Percentiles rank a stretch among this genome's conserved stretches.
Conservation (phyloP, 2,329 filamentous ascomycete genomes). For the Aspergillus glaucus region DNA sequence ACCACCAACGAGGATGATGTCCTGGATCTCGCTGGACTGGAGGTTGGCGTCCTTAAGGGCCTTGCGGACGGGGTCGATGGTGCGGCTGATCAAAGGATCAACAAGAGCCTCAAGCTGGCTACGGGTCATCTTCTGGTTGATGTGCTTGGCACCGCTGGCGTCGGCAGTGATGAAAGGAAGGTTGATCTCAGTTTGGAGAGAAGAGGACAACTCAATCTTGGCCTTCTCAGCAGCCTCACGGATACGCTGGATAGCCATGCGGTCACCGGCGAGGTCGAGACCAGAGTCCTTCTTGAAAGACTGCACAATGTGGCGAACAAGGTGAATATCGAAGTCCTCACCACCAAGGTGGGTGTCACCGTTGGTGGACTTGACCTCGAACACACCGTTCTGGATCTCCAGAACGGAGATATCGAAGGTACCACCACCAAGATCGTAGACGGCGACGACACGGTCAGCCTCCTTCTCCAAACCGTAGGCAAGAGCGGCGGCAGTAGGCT, state of each 20-base stretch:
- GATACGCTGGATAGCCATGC: constrained; percentile 98
- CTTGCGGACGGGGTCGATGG: constrained; percentile 90
- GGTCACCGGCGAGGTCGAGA: constrained; percentile 82
- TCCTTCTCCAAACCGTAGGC: constrained; percentile 97
- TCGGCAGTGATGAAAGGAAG: constrained; percentile 98
- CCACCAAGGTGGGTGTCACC: constrained; percentile 97
- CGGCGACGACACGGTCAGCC: constrained; percentile 78
- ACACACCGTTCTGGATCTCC: constrained; percentile 95
- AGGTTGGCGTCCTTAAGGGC: constrained; percentile 93
- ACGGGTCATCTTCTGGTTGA: constrained; percentile 90
- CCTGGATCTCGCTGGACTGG: constrained; percentile 87
- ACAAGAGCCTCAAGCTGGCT: constrained; percentile 90
- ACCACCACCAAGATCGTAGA: constrained; percentile 97
- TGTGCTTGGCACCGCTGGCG: constrained; percentile 93
- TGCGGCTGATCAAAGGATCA: constrained; percentile 78
- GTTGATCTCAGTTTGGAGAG: constrained; percentile 94
- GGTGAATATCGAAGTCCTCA: constrained; percentile 93
- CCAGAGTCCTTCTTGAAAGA: constrained; percentile 96
- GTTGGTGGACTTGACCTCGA: constrained; percentile 98
- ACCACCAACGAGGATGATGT: constrained; percentile 95
- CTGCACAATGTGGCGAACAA: constrained; percentile 87
- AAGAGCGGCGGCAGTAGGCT: constrained; percentile 91
- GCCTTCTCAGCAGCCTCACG: constrained; percentile 98
- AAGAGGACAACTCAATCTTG: constrained; percentile 97
- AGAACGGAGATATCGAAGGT: constrained; percentile 98